A percentile compares a stretch with the other conserved stretches of the same genome.
Evolutionary conservation across 73 alveolate species (phyloP).

Genomic region (Uronychia setigera): DNA sequence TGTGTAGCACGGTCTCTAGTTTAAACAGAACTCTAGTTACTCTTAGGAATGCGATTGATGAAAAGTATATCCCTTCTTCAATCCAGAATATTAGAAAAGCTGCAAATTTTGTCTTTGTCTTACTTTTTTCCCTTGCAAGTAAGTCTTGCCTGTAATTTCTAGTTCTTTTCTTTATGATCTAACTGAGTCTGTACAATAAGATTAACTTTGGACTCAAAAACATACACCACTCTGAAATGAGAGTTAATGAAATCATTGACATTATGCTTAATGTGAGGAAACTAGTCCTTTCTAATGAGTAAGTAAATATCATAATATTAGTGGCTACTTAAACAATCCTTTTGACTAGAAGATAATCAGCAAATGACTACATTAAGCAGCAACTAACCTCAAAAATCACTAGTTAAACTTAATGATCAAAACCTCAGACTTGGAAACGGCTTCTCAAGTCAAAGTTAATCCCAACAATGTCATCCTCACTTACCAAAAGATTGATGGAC

Average conservation of each 20-base stretch:
- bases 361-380: neutral
- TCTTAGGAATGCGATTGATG: slow-evolving; percentile 53
- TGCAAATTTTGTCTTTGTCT: slow-evolving; percentile 28
- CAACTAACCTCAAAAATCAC: slow-evolving; percentile 28
- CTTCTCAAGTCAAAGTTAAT: slow-evolving; percentile 8
- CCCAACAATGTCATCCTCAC: slow-evolving; percentile 26
- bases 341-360: neutral
- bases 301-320: neutral
- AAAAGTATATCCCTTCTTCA: slow-evolving; percentile 33
- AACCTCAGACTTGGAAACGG: slow-evolving; percentile 16
- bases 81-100: slow-evolving; percentile 24
- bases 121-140: slow-evolving; percentile 19
- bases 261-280: slow-evolving; percentile 21
- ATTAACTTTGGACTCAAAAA: slow-evolving; percentile 8
- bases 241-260: slow-evolving; percentile 26
- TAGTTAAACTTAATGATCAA: slow-evolving; percentile 10
- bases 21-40: slow-evolving; percentile 22
- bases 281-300: slow-evolving; percentile 20
- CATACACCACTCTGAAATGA: slow-evolving; percentile 26
- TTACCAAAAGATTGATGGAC: neutral
- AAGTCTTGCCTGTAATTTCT: neutral
- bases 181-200: slow-evolving; percentile 20
- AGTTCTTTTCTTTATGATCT: slow-evolving; percentile 19
- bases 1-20: slow-evolving; percentile 21
- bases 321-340: neutral